Evolutionary conservation across 805 yeast genomes (phyloP).

Genomic region (Yamadazyma kitorensis): DNA sequence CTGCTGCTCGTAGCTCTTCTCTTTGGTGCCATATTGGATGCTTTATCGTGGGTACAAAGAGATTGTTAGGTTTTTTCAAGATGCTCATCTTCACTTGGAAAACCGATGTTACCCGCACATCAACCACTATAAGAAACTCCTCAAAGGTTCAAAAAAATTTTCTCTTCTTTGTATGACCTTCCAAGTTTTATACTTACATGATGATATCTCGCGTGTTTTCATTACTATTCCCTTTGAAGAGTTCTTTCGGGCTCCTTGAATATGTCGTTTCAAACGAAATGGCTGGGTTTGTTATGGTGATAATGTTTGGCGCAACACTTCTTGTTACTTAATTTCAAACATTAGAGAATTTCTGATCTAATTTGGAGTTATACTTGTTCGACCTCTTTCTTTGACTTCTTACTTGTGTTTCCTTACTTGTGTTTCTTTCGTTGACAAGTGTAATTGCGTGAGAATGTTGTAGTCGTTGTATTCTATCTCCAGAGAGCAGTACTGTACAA

Average conservation of each 20-base stretch:
- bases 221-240: constrained; percentile 42
- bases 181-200: constrained; percentile 63
- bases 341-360: constrained; percentile 48
- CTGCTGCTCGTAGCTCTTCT: constrained; percentile 15
- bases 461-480: too few species aligned
- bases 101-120: constrained; percentile 10
- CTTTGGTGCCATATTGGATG: constrained; percentile 17
- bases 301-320: constrained; percentile 48
- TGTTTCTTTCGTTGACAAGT: too few species aligned
- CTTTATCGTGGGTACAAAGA: background rate
- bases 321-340: constrained; percentile 45
- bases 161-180: constrained; percentile 51
- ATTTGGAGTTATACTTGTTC: background rate
- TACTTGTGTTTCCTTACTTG: too few species aligned
- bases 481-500: too few species aligned
- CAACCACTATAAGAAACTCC: constrained; percentile 2
- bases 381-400: too few species aligned
- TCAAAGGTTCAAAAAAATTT: constrained; percentile 2
- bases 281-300: constrained; percentile 44
- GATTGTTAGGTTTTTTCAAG: background rate
- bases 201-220: constrained; percentile 58
- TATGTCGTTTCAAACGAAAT: constrained; percentile 29
- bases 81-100: constrained; percentile 1
- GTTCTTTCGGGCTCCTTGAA: constrained; percentile 36
- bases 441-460: too few species aligned